A percentile compares a stretch with the other conserved stretches of the same genome.
Evolutionary conservation across 768 basidiomycete species (phyloP).

Genomic region (Favolaschia claudopus): DNA sequence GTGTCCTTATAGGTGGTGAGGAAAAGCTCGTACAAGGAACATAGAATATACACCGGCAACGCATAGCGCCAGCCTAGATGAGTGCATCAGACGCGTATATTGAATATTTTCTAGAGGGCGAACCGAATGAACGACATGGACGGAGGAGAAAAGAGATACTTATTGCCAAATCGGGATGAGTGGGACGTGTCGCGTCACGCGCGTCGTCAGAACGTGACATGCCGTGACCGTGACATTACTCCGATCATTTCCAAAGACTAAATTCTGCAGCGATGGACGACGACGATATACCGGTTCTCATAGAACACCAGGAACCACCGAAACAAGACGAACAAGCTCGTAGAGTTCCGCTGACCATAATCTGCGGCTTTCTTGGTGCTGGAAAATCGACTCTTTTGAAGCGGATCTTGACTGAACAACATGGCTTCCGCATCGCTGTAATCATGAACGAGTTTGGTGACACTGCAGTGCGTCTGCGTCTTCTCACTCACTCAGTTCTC

Average conservation of each 20-base stretch:
- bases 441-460: slow-evolving; percentile 99
- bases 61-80: slow-evolving; percentile 71
- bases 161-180: not conserved
- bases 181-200: slow-evolving; percentile 17
- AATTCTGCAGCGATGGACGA: slow-evolving; percentile 45
- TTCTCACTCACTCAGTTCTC: slow-evolving; percentile 8
- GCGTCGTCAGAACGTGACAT: not conserved
- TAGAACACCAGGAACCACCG: slow-evolving; percentile 29
- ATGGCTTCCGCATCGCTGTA: slow-evolving; percentile 96
- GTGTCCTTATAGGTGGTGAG: slow-evolving; percentile 1
- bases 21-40: slow-evolving; percentile 72
- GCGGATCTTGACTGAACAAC: slow-evolving; percentile 89
- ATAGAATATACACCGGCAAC: slow-evolving; percentile 90
- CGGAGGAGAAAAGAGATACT: not conserved
- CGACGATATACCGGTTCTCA: slow-evolving; percentile 63
- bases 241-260: too few relatives aligned
- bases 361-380: slow-evolving; percentile 93
- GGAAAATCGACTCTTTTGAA: slow-evolving; percentile 94
- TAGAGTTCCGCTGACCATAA: slow-evolving; percentile 86
- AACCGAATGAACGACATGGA: slow-evolving; percentile 33
- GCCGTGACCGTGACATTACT: too few relatives aligned
- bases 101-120: not conserved
- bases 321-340: slow-evolving; percentile 21
- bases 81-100: slow-evolving; percentile 7
- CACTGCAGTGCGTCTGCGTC: slow-evolving; percentile 70